phyloP scores from a whole-genome alignment of 495 filamentous ascomycete genomes.

The Echria macrotheca region DNA sequence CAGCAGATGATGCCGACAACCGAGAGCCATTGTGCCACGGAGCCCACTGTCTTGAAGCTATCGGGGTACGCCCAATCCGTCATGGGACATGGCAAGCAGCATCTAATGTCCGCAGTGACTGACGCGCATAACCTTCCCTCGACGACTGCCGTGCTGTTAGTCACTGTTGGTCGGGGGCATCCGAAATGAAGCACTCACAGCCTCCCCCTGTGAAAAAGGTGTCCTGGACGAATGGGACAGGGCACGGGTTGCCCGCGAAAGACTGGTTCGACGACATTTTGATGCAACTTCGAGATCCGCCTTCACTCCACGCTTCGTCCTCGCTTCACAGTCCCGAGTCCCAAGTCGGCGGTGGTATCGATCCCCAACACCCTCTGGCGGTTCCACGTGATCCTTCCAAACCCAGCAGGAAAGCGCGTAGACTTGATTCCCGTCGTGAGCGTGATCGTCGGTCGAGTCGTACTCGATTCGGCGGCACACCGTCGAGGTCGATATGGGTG shows the following conservation, averaged over 20 bases:
- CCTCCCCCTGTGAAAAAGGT: constrained; percentile 30
- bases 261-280: constrained; percentile 30
- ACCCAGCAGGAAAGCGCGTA: too few species aligned
- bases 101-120: constrained; percentile 39
- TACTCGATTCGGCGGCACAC: too few species aligned
- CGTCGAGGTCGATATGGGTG: too few species aligned
- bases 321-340: too few species aligned
- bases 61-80: constrained; percentile 80
- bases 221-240: constrained; percentile 33
- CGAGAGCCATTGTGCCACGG: constrained; percentile 71
- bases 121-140: constrained; percentile 56
- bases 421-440: neutral
- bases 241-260: constrained; percentile 24
- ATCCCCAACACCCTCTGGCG: too few species aligned
- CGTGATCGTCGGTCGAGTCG: too few species aligned
- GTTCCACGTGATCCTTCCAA: too few species aligned
- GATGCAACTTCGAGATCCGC: too few species aligned
- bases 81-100: constrained; percentile 88
- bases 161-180: too few species aligned
- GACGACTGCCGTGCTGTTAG: constrained; percentile 49
- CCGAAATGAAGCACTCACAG: constrained; percentile 42
- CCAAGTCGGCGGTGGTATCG: too few species aligned
- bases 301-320: neutral
- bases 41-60: constrained; percentile 58
- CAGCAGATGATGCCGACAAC: constrained; percentile 66